Base-by-base conservation (phyloP, 2,329 filamentous ascomycete species). In the Cytospora mali region DNA sequence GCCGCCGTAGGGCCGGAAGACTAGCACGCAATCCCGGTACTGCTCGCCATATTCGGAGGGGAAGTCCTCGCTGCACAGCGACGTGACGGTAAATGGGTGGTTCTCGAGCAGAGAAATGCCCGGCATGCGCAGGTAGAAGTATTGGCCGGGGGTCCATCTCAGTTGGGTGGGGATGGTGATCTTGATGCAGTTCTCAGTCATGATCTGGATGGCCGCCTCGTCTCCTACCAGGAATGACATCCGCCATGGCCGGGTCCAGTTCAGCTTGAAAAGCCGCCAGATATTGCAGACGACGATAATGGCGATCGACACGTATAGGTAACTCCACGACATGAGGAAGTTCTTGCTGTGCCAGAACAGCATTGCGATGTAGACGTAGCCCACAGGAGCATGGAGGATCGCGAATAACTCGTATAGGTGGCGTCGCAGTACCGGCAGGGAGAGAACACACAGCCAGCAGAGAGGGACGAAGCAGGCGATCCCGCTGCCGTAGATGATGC, bases 291-390 rank as follows among this genome's bases (percentile, higher is more conserved):
- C 69, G 1, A 84, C 78, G 88, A 93, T 95, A 66, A 97, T 92
- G 50, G 79, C 90, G 27, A 93, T 76, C 0, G 92, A 95, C 1
- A 91, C 87, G 71, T 86, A 96, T 2, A 98, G 84, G 71, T 97
- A 98, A 71, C 86, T 81, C 93, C 93, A 97, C 0, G 93, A 96
- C 60, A 88, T 88, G 42, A 97, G 83, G 69, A 91, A 96, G 75
- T 97, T 97, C 75, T 93, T 90, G 70, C 91, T 95, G 75, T 98
- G 94, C 94, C 94, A 98, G 77, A 98, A 96, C 29, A 98, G 82
- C 73, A 96, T 84, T 1, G 84, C 93, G 7, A 97, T 79, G 71
- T 95, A 96, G 16, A 91, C 79, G 46, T 93, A 84, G 0, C 92
- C 89, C 11, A 92, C 89, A 0, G 94, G 93, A 0, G 93, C 85